Conservation (phyloP, 495 filamentous ascomycete species). For the Bombardia bombarda region DNA sequence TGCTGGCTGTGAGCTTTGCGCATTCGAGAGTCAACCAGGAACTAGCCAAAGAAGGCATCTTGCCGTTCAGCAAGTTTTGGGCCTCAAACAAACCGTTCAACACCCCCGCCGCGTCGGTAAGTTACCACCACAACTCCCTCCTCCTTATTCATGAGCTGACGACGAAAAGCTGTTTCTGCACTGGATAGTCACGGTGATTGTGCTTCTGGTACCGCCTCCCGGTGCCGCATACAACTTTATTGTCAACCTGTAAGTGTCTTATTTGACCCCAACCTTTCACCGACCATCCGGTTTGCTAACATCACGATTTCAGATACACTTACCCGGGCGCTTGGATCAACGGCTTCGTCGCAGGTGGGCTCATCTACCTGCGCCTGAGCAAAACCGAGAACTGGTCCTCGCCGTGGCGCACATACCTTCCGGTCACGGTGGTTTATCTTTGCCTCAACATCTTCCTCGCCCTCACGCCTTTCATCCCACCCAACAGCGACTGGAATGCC, state of each 20-base stretch:
- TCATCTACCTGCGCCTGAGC: slow-evolving; percentile 34
- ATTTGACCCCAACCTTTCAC: slow-evolving; percentile 23
- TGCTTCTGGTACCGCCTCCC: slow-evolving; percentile 41
- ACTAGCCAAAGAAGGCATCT: slow-evolving; percentile 56
- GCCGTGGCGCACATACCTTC: slow-evolving; percentile 36
- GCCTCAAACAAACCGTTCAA: slow-evolving; percentile 39
- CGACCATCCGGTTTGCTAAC: background rate
- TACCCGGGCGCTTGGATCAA: slow-evolving; percentile 47
- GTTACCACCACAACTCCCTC: slow-evolving; percentile 4
- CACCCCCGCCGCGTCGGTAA: slow-evolving; percentile 35
- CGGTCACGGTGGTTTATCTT: slow-evolving; percentile 39
- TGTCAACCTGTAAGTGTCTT: slow-evolving; percentile 39
- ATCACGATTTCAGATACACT: slow-evolving; percentile 32
- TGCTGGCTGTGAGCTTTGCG: slow-evolving; percentile 35
- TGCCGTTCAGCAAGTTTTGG: slow-evolving; percentile 50
- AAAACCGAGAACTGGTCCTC: slow-evolving; percentile 36
- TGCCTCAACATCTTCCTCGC: slow-evolving; percentile 43
- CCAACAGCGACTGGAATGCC: slow-evolving; percentile 40
- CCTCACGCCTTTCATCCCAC: slow-evolving; percentile 44
- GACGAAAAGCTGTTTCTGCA: slow-evolving; percentile 41
- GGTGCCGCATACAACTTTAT: slow-evolving; percentile 39
- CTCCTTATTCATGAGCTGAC: slow-evolving; percentile 40
- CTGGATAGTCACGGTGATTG: slow-evolving; percentile 40
- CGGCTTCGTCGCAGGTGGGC: slow-evolving; percentile 46
- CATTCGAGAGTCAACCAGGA: slow-evolving; percentile 63